Conservation (phyloP, 1,284 basidiomycete genomes). For the Pseudozyma tsukubaensis region DNA sequence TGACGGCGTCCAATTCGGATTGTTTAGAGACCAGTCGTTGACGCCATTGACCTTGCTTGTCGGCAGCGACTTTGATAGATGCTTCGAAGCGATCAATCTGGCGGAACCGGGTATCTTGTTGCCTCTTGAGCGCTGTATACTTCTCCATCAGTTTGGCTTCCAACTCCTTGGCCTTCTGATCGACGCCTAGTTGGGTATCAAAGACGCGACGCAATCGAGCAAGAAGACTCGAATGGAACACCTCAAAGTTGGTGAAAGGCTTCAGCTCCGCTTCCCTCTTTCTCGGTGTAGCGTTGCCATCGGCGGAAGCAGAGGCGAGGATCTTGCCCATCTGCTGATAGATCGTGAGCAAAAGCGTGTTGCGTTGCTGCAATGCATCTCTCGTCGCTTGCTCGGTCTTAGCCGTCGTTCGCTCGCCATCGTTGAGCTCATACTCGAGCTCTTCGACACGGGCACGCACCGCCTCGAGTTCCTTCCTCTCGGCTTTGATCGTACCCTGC, state of each 20-base stretch:
- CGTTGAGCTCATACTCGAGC: conserved; percentile 82
- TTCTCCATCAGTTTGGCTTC: conserved; percentile 80
- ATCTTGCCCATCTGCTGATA: conserved; percentile 97
- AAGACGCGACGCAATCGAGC: conserved; percentile 84
- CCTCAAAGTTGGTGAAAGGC: conserved; percentile 89
- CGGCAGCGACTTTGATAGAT: conserved; percentile 84
- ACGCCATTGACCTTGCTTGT: conserved; percentile 87
- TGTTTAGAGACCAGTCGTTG: conserved; percentile 84
- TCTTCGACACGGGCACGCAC: conserved; percentile 71
- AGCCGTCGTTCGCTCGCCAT: conserved; percentile 82
- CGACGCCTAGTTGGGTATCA: conserved; percentile 85
- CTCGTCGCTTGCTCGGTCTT: conserved; percentile 82
- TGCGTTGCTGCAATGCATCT: conserved; percentile 90
- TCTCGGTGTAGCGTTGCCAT: conserved; percentile 69
- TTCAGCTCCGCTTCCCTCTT: conserved; percentile 78
- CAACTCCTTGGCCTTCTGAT: conserved; percentile 83
- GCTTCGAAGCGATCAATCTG: conserved; percentile 93
- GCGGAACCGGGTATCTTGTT: conserved; percentile 87
- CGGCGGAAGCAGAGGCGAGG: conserved; percentile 71
- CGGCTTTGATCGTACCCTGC: conserved; percentile 42
- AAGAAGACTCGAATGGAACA: conserved; percentile 95
- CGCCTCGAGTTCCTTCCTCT: conserved; percentile 52
- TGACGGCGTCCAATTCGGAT: conserved; percentile 79
- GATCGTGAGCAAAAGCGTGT: conserved; percentile 87
- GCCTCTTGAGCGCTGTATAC: conserved; percentile 81